These are phyloP conservation scores for Pyrenophora teres DNA, from an alignment of 2,329 filamentous ascomycete species.

Conservation along the genomic window DNA sequence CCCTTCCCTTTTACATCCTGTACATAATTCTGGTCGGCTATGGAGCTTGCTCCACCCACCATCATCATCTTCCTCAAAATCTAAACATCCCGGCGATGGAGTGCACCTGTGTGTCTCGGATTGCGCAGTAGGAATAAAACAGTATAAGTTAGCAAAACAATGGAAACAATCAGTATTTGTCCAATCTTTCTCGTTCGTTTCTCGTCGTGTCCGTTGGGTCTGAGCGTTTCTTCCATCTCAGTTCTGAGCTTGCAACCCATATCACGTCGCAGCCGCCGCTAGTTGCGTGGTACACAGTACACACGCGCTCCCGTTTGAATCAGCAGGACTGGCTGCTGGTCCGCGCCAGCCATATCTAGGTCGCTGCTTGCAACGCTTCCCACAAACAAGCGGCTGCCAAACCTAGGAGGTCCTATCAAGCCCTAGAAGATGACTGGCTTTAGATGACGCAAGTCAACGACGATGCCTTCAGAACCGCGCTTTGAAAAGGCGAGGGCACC, in stretches of 20 bases:
- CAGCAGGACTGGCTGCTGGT: background rate
- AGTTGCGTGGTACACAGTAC: conserved; percentile 2
- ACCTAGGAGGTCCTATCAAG: background rate
- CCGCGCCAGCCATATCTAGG: background rate
- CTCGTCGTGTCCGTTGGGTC: background rate
- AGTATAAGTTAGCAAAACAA: conserved; percentile 5
- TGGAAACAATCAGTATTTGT: conserved; percentile 1
- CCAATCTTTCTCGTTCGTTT: background rate
- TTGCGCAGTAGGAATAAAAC: background rate
- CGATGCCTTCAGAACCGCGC: background rate
- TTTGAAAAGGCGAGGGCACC: too few relatives aligned
- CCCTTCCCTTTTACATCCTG: conserved; percentile 24
- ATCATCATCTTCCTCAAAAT: background rate
- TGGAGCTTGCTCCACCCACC: conserved; percentile 2
- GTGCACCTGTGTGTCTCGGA: background rate
- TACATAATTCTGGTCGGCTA: conserved; percentile 23
- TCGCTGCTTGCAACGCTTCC: background rate
- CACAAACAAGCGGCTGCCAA: background rate
- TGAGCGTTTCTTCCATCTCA: too few relatives aligned
- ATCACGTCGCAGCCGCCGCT: conserved; percentile 2
- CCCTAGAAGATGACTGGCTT: background rate
- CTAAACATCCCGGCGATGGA: conserved; percentile 6
- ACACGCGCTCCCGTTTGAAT: conserved; percentile 4
- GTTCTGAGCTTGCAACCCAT: background rate
- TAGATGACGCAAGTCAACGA: background rate